A percentile compares a stretch with the other conserved stretches of the same genome.
These are phyloP conservation scores for Solidago caesia DNA, from an alignment of 129 eudicot genomes.

Conservation along the genomic window DNA sequence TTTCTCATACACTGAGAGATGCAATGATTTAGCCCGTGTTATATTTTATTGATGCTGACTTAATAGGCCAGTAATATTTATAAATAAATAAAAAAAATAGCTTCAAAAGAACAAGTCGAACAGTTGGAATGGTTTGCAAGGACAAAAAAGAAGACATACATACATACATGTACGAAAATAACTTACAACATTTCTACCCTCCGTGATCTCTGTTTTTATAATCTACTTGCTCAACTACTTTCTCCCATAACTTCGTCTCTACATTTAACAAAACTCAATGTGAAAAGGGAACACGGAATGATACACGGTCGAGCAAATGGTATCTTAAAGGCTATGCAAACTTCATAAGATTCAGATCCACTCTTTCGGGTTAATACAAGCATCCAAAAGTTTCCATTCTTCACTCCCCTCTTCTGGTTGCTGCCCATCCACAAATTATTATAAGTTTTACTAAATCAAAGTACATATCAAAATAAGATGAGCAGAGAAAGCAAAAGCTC, in stretches of 20 bases:
- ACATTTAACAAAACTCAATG: constrained; percentile 12
- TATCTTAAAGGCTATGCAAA: constrained; percentile 22
- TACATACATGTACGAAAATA: not conserved
- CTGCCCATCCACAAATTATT: constrained; percentile 35
- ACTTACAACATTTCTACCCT: constrained; percentile 14
- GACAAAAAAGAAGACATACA: not conserved
- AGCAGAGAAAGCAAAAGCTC: constrained; percentile 11
- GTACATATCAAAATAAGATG: not conserved
- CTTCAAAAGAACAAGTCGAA: not conserved
- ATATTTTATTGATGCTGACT: too few relatives aligned
- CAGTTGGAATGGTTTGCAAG: not conserved
- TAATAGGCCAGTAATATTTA: too few relatives aligned
- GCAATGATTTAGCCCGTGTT: too few relatives aligned
- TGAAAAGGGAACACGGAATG: not conserved
- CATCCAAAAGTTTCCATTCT: constrained; percentile 98
- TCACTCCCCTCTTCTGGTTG: constrained; percentile 96
- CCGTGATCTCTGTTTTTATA: constrained; percentile 22
- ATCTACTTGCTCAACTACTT: constrained; percentile 35
- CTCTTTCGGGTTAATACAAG: constrained; percentile 94
- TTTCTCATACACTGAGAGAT: too few relatives aligned
- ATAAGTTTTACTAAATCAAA: not conserved
- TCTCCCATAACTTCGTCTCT: constrained; percentile 26
- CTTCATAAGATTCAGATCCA: constrained; percentile 63
- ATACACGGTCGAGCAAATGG: constrained; percentile 21
- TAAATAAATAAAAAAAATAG: not conserved